Base-by-base conservation (phyloP, 1,139 yeast species). In the Saccharomyces hybrid region DNA sequence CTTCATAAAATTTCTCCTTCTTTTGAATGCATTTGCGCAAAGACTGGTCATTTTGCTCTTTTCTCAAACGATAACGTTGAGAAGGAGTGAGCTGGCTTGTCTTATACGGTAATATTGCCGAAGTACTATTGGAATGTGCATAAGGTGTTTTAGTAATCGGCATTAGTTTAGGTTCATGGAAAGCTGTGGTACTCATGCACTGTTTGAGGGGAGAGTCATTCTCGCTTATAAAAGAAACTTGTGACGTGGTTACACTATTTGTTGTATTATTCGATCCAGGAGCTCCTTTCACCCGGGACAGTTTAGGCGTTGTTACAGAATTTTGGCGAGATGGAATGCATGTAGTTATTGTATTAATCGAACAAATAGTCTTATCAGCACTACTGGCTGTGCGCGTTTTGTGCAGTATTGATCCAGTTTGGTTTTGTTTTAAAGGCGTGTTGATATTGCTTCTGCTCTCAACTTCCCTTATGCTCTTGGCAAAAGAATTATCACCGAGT, bases 1-100 rank as follows among this genome's bases (percentile, higher is more conserved):
- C 75, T 14, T 76, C 79, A 59, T 71, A 76, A 23, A 68, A 63
- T 57, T 73, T 72, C 48, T 73, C 74, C 52, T 72, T 71, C 52
- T 70, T 72, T 46, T 65, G 64, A n/a, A 67, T 62, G 11, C 65
- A 56, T 11, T 64, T 60, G 44, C 64, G 62, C 46, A 71, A 60
- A 16, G 67, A 70, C 49, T 50, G 66, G 52, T 66, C 70, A 28
- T 65, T 70, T 54, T 66, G 73, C 46, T 68, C 70, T 53, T 70
- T 69, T 44, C 73, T 69, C 47, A 70, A 60, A 54, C 72, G 66
- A 55, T 65, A 70, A 48, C 70, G 63, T 58, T 73, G 77, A 1
- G 75, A 73, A 1, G 77, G 77, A 0, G 76, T 73, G 56, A 71
- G 49, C 9, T 49, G 28, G 11, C n/a, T 46, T 13, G 55, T 57